A percentile compares a stretch with the other conserved stretches of the same genome.
These are phyloP conservation scores for Lagerstroemia speciosa DNA, from an alignment of 345 rosid genomes.

Conservation along the genomic window DNA sequence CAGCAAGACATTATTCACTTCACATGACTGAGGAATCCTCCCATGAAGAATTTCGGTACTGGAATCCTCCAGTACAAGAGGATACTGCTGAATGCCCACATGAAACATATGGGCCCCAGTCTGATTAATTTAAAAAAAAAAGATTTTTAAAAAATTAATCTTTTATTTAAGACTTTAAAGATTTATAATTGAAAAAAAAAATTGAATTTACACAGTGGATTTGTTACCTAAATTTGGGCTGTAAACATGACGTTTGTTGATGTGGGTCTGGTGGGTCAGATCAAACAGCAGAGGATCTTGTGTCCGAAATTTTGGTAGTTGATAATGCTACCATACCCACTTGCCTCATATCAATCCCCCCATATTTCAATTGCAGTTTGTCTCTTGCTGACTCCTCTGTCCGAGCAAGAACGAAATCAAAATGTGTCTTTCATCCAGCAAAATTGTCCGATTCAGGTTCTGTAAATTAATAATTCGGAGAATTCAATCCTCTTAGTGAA, in stretches of 20 bases:
- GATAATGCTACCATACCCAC: too few relatives aligned
- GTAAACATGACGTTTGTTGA: not conserved
- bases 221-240: not conserved
- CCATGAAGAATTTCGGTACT: not conserved
- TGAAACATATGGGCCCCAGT: not conserved
- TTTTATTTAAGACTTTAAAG: too few relatives aligned
- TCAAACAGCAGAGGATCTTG: not conserved
- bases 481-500: too few relatives aligned
- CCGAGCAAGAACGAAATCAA: too few relatives aligned
- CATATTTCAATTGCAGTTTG: not conserved
- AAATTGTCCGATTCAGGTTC: too few relatives aligned
- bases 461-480: too few relatives aligned
- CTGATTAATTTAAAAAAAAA: not conserved
- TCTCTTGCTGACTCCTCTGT: too few relatives aligned
- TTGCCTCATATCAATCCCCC: too few relatives aligned
- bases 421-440: too few relatives aligned
- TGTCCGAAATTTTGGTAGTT: too few relatives aligned
- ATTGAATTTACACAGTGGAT: not conserved
- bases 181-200: too few relatives aligned
- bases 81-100: not conserved
- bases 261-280: not conserved
- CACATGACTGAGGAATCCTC: not conserved
- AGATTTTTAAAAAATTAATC: too few relatives aligned
- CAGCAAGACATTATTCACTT: not conserved
- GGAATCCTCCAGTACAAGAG: not conserved